Conservation (phyloP, 306 rosid genomes). For the Glycine tomentella region DNA sequence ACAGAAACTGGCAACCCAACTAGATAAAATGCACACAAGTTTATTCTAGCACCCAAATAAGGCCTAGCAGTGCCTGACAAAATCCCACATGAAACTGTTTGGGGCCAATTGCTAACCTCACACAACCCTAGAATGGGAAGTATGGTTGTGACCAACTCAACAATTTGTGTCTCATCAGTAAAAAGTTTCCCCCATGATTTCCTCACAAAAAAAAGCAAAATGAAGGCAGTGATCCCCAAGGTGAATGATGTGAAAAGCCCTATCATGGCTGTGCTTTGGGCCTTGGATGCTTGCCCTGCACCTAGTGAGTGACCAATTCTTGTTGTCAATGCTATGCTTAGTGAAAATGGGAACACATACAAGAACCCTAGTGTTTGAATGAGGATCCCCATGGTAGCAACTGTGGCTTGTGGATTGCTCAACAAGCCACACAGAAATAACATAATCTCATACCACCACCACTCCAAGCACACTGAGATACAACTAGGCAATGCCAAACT, state of each 20-base stretch:
- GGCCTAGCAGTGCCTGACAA: conserved; percentile 82
- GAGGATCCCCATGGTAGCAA: conserved; percentile 92
- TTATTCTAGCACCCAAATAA: conserved; percentile 78
- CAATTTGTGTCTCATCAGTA: conserved; percentile 74
- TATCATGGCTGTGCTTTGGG: conserved; percentile 65
- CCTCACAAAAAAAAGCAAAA: conserved; percentile 54
- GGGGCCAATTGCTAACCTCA: conserved; percentile 80
- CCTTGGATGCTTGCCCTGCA: conserved; percentile 69
- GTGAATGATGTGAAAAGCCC: conserved; percentile 64
- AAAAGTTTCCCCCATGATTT: conserved; percentile 68
- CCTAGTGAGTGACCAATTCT: conserved; percentile 85
- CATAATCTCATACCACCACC: conserved; percentile 99
- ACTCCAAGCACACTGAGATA: conserved; percentile 80
- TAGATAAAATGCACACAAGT: conserved; percentile 79
- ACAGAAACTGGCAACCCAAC: conserved; percentile 81
- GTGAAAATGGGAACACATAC: conserved; percentile 74
- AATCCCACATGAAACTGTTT: conserved; percentile 85
- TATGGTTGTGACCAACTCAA: conserved; percentile 61
- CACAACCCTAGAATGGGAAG: conserved; percentile 83
- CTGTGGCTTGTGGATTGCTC: conserved; percentile 72
- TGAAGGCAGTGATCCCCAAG: conserved; percentile 56
- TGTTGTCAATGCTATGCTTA: conserved; percentile 68
- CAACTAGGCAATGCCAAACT: conserved; percentile 80
- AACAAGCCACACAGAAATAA: conserved; percentile 81
- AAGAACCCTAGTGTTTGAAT: conserved; percentile 84